phyloP scores from a whole-genome alignment of 805 yeast genomes.

The Spathaspora girioi region DNA sequence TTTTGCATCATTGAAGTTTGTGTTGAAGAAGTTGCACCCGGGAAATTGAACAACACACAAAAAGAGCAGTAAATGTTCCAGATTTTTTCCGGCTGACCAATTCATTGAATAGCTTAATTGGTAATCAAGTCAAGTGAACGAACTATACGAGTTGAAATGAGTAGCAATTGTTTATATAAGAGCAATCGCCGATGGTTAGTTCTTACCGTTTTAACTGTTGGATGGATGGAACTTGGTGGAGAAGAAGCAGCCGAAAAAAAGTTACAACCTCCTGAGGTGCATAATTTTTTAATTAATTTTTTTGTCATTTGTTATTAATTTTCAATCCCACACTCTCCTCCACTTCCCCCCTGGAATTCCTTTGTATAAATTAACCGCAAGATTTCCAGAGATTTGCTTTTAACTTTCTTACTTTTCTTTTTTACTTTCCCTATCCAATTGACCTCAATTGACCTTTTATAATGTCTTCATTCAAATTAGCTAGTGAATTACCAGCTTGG shows the following conservation, averaged over 20 bases:
- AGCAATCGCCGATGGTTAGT: no score
- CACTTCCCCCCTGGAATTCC: background rate
- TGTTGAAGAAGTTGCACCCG: background rate
- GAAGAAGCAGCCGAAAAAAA: background rate
- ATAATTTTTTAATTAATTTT: background rate
- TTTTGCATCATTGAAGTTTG: background rate
- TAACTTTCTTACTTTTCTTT: background rate
- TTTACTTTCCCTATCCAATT: background rate
- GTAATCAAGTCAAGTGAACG: background rate
- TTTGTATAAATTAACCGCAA: background rate
- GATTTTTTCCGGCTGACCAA: background rate
- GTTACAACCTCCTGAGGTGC: background rate
- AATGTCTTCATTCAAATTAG: constrained; percentile 43
- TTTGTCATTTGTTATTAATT: background rate
- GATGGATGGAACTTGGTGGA: background rate
- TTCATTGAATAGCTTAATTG: background rate
- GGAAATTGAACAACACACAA: background rate
- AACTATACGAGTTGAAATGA: no score
- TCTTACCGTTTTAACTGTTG: no score
- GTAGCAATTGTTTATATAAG: background rate
- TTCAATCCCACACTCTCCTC: background rate
- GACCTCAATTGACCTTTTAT: background rate
- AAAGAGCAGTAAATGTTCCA: no score
- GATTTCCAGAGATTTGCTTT: background rate
- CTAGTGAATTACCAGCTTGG: constrained; percentile 83